Percentiles rank a stretch among this genome's conserved stretches.
Evolutionary conservation across 2,329 filamentous ascomycete genomes (phyloP).

Genomic region (Ceratocystis harringtonii): DNA sequence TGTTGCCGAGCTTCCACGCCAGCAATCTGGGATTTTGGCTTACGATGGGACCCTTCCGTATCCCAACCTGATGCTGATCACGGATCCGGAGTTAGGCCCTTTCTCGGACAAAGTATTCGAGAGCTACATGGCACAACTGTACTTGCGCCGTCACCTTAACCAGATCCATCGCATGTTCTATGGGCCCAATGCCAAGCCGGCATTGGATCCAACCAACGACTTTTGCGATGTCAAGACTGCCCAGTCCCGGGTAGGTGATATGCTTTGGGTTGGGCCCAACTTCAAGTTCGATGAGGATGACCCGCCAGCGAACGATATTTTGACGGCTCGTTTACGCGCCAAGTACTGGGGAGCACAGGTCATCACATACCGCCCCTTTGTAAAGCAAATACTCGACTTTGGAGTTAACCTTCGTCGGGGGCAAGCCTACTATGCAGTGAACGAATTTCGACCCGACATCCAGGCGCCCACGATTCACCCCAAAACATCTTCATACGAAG

Average conservation of each 20-base stretch:
- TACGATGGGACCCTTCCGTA: slow-evolving; percentile 52
- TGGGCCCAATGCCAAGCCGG: slow-evolving; percentile 27
- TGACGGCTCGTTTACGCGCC: slow-evolving; percentile 68
- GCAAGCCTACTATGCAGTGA: slow-evolving; percentile 23
- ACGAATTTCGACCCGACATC: slow-evolving; percentile 26
- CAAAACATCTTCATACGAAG: slow-evolving; percentile 25
- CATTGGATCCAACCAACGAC: slow-evolving; percentile 20
- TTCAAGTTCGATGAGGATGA: slow-evolving; percentile 52
- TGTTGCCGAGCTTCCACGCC: slow-evolving; percentile 62
- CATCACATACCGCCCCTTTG: slow-evolving; percentile 72
- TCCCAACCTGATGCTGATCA: slow-evolving; percentile 36
- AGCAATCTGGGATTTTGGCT: slow-evolving; percentile 44
- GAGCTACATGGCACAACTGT: slow-evolving; percentile 49
- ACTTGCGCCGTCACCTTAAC: slow-evolving; percentile 49
- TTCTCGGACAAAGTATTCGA: slow-evolving; percentile 36
- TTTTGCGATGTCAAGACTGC: slow-evolving; percentile 31
- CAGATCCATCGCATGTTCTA: slow-evolving; percentile 44
- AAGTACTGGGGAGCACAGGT: slow-evolving; percentile 92
- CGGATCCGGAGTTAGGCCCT: slow-evolving; percentile 23
- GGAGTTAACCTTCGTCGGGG: slow-evolving; percentile 26
- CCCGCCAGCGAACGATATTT: slow-evolving; percentile 57
- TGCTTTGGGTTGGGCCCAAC: slow-evolving; percentile 33
- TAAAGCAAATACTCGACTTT: slow-evolving; percentile 41
- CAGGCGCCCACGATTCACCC: slow-evolving; percentile 26
- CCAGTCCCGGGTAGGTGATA: slow-evolving; percentile 21